Evolutionary conservation across 2,329 filamentous ascomycete genomes (phyloP).

Genomic region (Aspergillus sp.): DNA sequence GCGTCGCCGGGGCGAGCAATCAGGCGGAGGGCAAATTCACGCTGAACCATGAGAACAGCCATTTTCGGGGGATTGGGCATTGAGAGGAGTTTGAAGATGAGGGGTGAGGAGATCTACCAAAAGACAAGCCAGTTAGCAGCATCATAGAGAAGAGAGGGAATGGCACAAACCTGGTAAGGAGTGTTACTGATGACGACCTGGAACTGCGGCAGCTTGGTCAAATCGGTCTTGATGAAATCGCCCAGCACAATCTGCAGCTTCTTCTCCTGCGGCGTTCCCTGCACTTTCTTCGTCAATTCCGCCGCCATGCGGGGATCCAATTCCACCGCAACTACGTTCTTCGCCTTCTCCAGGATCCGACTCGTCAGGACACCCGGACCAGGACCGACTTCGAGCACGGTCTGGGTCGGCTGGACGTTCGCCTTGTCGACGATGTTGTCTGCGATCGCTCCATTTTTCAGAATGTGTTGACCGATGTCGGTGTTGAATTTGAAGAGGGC

Average conservation of each 20-base stretch:
- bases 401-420: slow-evolving; percentile 79
- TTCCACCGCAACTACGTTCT: slow-evolving; percentile 82
- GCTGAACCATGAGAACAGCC: slow-evolving; percentile 85
- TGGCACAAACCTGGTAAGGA: slow-evolving; percentile 58
- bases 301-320: slow-evolving; percentile 96
- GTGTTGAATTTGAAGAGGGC: slow-evolving; percentile 98
- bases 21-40: slow-evolving; percentile 87
- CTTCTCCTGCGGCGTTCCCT: slow-evolving; percentile 81
- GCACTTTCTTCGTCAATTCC: slow-evolving; percentile 89
- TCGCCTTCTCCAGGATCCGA: slow-evolving; percentile 82
- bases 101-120: slow-evolving; percentile 75
- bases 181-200: slow-evolving; percentile 84
- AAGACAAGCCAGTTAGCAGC: neutral
- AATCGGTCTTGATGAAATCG: slow-evolving; percentile 86
- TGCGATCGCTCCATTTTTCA: slow-evolving; percentile 87
- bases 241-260: slow-evolving; percentile 85
- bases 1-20: slow-evolving; percentile 86
- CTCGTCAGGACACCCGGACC: slow-evolving; percentile 89
- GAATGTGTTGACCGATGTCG: slow-evolving; percentile 83
- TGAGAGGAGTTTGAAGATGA: slow-evolving; percentile 87
- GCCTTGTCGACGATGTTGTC: slow-evolving; percentile 82
- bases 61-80: slow-evolving; percentile 77
- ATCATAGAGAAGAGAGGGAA: neutral
- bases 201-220: slow-evolving; percentile 60
- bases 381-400: slow-evolving; percentile 88